phyloP scores from a whole-genome alignment of 805 yeast genomes.

The Kurtzmaniella fragi region DNA sequence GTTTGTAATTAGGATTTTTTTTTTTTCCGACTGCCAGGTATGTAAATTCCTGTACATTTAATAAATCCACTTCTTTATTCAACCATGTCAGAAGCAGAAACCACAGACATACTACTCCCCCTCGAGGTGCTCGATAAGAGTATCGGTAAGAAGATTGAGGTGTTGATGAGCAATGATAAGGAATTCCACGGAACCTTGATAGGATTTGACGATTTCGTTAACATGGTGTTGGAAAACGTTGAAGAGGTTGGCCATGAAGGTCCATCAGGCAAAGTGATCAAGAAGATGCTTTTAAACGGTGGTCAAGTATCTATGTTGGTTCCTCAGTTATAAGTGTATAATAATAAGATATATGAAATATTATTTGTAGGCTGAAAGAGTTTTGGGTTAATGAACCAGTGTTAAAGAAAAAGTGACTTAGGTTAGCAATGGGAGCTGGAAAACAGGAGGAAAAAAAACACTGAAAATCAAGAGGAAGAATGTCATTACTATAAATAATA shows the following conservation, averaged over 20 bases:
- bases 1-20: too few relatives aligned
- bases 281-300: conserved; percentile 67
- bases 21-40: too few relatives aligned
- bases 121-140: conserved; percentile 85
- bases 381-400: background rate
- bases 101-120: conserved; percentile 43
- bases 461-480: too few relatives aligned
- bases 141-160: conserved; percentile 74
- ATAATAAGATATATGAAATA: background rate
- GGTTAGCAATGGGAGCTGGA: too few relatives aligned
- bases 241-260: conserved; percentile 50
- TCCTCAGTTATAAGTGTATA: conserved; percentile 10
- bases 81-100: conserved; percentile 1
- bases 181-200: conserved; percentile 86
- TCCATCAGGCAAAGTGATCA: conserved; percentile 37
- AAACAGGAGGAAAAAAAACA: too few relatives aligned
- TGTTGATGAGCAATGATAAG: conserved; percentile 54
- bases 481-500: too few relatives aligned
- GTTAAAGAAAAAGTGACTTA: too few relatives aligned
- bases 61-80: too few relatives aligned
- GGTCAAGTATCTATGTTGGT: conserved; percentile 64
- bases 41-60: too few relatives aligned
- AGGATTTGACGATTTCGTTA: conserved; percentile 95
- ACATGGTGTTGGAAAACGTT: conserved; percentile 81
- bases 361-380: background rate